phyloP scores from a whole-genome alignment of 768 basidiomycete species.

The Cyathus striatus region DNA sequence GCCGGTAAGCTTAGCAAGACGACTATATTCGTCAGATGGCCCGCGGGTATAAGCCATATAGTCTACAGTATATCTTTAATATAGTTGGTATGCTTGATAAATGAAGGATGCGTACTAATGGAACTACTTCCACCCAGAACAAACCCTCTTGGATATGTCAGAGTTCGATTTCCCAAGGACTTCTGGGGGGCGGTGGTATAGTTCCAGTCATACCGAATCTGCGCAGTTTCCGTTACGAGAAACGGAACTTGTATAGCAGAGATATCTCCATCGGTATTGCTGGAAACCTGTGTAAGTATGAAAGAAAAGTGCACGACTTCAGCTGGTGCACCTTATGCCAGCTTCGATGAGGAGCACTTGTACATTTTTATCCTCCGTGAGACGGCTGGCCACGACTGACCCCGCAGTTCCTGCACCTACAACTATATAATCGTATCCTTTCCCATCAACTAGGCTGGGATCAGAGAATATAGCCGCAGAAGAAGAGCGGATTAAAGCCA shows the following conservation, averaged over 20 bases:
- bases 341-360: neutral
- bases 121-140: neutral
- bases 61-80: neutral
- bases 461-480: neutral
- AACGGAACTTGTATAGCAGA: neutral
- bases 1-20: neutral
- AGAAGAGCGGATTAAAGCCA: too few species aligned
- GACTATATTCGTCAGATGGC: neutral
- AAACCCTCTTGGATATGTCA: neutral
- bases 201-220: neutral
- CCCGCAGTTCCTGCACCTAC: neutral
- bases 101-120: neutral
- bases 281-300: neutral
- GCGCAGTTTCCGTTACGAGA: neutral
- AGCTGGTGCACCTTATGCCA: neutral
- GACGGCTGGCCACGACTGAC: neutral
- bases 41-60: neutral
- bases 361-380: neutral
- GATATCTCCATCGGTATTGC: neutral
- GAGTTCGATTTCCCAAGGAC: neutral
- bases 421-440: neutral
- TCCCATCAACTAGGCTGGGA: neutral
- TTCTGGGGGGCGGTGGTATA: neutral
- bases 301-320: too few species aligned
- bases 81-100: neutral